Evolutionary conservation across 495 filamentous ascomycete species (phyloP), one percentile per base, ranked within the genome.

Genomic region (Thermothielavioides terrestris): DNA sequence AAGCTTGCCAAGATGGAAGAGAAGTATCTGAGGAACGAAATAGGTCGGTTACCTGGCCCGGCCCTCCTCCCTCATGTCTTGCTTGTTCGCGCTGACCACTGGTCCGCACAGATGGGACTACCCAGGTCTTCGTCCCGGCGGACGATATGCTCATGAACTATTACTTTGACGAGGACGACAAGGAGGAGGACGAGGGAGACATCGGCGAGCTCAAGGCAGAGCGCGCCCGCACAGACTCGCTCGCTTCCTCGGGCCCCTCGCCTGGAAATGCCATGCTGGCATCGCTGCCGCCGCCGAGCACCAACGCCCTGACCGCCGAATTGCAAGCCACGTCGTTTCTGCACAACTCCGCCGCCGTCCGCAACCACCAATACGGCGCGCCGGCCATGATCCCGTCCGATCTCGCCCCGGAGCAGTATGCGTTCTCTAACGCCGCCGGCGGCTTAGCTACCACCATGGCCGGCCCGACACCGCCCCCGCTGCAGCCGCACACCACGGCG

Each of bases 1-100:
- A 78, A 76, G 46, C 75, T 87, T 17, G 81, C 84, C 18, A 70
- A 71, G 42, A 65, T 69, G 55, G 81, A 88, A 59, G 83, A 86
- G 53, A 65, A 72, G 9, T 85, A 69, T 52, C 65, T 72, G 36
- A 72, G 77, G 39, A 75, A 76, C 14, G 75, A 82, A 53, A 76
- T 84, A 23, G 80, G 83, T 85, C 65, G 57, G 79, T 50, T 28
- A 2, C 38, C 35, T n/a, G n/a, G n/a, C n/a, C n/a, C n/a, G n/a
- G n/a, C n/a, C n/a, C n/a, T 42, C 32, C 9, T 23, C 18, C 25
- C 8, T 15, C 11, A 42, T 25, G 15, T 7, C 41, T 42, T 30
- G 28, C 6, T 11, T 44, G 10, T 27, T 36, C 10, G 14, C 44
- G 17, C 28, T 17, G 12, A 37, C 8, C n/a, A n/a, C 18, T 23